Evolutionary conservation across 73 alveolate genomes (phyloP).

Genomic region (Paramecium pentaurelia): DNA sequence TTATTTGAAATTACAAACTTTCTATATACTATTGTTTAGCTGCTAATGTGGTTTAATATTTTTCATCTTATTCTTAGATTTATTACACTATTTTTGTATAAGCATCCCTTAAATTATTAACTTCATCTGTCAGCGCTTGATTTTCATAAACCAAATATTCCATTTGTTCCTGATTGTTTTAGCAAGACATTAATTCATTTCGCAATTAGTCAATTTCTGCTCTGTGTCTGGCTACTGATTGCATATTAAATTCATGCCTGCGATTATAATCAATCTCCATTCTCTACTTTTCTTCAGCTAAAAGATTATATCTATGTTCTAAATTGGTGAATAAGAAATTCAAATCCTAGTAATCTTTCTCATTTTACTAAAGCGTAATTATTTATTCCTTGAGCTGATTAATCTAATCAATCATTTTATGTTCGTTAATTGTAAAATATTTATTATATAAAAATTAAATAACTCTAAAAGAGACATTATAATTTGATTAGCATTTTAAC

Average conservation of each 20-base stretch:
- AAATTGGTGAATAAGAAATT: conserved; percentile 52
- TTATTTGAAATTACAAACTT: not conserved
- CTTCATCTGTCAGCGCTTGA: conserved; percentile 22
- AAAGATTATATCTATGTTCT: conserved; percentile 37
- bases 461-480: not conserved
- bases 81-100: conserved; percentile 12
- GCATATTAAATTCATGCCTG: conserved; percentile 44
- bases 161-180: not conserved
- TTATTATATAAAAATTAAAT: not conserved
- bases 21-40: conserved; percentile 6
- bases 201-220: conserved; percentile 49
- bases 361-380: conserved; percentile 24
- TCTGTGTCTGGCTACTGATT: conserved; percentile 29
- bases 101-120: conserved; percentile 16
- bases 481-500: not conserved
- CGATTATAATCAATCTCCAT: conserved; percentile 36
- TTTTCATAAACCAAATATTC: conserved; percentile 11
- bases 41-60: not conserved
- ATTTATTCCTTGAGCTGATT: conserved; percentile 15
- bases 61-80: conserved; percentile 7
- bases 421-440: not conserved
- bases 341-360: conserved; percentile 57
- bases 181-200: not conserved
- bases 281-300: conserved; percentile 38
- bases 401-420: not conserved